Evolutionary conservation across 495 filamentous ascomycete species (phyloP), one percentile per base, ranked within the genome.

Genomic region (Clavariopsis aquatica): DNA sequence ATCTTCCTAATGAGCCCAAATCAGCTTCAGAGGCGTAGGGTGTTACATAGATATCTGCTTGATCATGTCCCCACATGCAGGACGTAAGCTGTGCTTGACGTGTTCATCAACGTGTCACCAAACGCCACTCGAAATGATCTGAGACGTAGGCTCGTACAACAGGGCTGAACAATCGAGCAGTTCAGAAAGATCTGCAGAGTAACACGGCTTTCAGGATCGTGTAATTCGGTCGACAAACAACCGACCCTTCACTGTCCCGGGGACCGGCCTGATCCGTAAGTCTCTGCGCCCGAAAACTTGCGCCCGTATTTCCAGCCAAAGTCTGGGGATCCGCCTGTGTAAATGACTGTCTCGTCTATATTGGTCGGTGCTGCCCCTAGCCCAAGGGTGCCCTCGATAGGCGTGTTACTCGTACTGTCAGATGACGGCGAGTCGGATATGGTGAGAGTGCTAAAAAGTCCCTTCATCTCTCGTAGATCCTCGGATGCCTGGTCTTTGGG

Each of bases 381-480:
- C 23, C 47, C 59, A 24, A 57, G 22, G 13, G 46, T 47, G 9
- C 53, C 47, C 24, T 65, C 58, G 46, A 59, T 51, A 10, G 68
- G 51, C 17, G 53, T 54, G 22, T 55, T 2, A 31, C 52, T 51
- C 2, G 53, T 31, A 15, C 26, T 22, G 23, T 56, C 58, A 10
- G 45, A 36, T 10, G 54, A 26, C 3, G 69, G 69, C 36, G 69
- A 68, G 41, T 71, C 69, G 0, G 60, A 66, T n/a, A 71, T 58
- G 19, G 49, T 65, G 27, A 71, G 64, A 12, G 65, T 61, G 65
- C 29, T 66, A 65, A 96, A 92, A 17, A 95, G 80, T 15, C 85
- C 83, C 66, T 85, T 91, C 76, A 95, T 87, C 66, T 93, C 87
- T 49, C 86, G 83, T 13, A 95, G 76, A 66, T 87, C 85, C 68